phyloP scores from a whole-genome alignment of 1,139 yeast genomes.

The Taphrina sp. region DNA sequence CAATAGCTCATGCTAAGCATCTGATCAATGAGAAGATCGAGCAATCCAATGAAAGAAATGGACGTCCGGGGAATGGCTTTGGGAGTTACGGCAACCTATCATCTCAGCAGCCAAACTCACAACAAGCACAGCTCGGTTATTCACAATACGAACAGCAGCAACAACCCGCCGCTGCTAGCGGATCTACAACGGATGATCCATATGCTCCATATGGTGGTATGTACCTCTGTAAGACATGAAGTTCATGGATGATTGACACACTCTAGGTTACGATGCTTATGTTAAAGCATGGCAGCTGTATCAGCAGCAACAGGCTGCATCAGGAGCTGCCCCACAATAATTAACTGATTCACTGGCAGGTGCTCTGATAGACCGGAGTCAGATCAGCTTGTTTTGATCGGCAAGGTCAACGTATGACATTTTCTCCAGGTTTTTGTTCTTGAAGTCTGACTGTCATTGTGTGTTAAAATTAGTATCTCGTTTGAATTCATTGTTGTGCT shows the following conservation, averaged over 20 bases:
- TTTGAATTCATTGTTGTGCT: no score
- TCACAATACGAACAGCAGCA: slow-evolving; percentile 2
- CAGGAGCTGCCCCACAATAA: background rate
- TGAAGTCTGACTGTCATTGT: no score
- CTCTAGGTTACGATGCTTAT: slow-evolving; percentile 25
- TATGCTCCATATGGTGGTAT: slow-evolving; percentile 31
- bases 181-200: slow-evolving; percentile 21
- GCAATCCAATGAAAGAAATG: slow-evolving; percentile 17
- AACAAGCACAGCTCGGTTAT: no score
- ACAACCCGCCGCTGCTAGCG: slow-evolving; percentile 5
- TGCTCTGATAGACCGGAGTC: no score
- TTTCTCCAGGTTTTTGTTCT: no score
- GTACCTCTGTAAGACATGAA: background rate
- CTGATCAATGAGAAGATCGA: slow-evolving; percentile 31
- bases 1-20: slow-evolving; percentile 33
- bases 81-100: slow-evolving; percentile 2
- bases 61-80: background rate
- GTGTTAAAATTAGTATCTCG: no score
- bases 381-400: no score
- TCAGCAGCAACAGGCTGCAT: slow-evolving; percentile 16
- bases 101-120: slow-evolving; percentile 16
- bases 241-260: background rate
- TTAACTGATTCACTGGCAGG: no score
- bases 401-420: no score
- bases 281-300: slow-evolving; percentile 29